Evolutionary conservation across 805 yeast species (phyloP).

Genomic region (Candida oleophila): DNA sequence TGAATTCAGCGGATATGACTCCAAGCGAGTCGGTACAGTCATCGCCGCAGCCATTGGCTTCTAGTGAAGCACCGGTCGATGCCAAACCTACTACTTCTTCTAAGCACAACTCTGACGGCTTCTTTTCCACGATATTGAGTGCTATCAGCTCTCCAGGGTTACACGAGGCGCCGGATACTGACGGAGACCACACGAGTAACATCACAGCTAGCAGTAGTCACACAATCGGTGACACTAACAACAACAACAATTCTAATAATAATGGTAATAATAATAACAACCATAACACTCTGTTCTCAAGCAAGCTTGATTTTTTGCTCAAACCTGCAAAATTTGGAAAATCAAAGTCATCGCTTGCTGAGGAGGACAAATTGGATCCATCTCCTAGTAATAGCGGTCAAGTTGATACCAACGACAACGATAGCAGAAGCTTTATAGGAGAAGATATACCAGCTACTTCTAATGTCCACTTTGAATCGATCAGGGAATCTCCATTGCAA

Average conservation of each 20-base stretch:
- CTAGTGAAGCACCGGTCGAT: background rate
- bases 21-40: too few species aligned
- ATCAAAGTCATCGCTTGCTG: constrained; percentile 10
- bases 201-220: background rate
- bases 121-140: constrained; percentile 3
- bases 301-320: constrained; percentile 23
- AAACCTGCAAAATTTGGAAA: constrained; percentile 17
- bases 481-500: constrained; percentile 45
- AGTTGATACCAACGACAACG: background rate
- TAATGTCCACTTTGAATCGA: constrained; percentile 46
- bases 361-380: background rate
- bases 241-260: background rate
- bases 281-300: constrained; percentile 14
- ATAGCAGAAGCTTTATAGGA: background rate
- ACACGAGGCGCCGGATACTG: background rate
- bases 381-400: background rate
- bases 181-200: background rate
- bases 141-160: background rate
- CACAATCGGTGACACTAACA: background rate
- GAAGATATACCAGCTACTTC: constrained; percentile 8
- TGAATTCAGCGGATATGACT: too few species aligned
- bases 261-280: background rate
- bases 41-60: background rate
- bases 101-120: constrained; percentile 2
- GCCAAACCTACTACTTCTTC: background rate